phyloP scores from a whole-genome alignment of 1,139 yeast species.

The Pichia sp. region DNA sequence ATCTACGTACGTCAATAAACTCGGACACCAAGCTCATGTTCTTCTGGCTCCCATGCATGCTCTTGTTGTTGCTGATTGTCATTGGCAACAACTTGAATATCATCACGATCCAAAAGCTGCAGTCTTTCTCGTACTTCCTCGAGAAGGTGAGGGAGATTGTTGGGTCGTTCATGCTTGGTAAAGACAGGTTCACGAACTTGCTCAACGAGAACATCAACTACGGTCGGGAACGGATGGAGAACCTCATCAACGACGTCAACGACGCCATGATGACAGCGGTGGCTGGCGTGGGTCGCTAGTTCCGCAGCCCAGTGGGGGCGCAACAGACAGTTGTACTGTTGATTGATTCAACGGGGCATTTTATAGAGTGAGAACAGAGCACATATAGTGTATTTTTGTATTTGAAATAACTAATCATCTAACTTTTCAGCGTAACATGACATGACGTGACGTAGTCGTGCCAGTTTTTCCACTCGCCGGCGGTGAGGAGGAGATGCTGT shows the following conservation, averaged over 20 bases:
- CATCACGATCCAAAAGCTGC: slow-evolving; percentile 25
- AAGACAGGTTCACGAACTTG: slow-evolving; percentile 52
- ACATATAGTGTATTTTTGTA: not conserved
- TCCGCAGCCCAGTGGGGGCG: too few relatives aligned
- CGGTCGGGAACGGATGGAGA: slow-evolving; percentile 64
- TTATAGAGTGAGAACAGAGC: not conserved
- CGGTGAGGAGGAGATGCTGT: not conserved
- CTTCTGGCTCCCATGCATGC: slow-evolving; percentile 78
- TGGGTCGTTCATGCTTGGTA: slow-evolving; percentile 64
- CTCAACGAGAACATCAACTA: slow-evolving; percentile 58
- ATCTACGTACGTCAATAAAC: slow-evolving; percentile 42
- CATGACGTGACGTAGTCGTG: not conserved
- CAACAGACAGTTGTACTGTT: too few relatives aligned
- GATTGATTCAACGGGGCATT: not conserved
- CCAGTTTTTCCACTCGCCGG: not conserved
- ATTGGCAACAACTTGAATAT: slow-evolving; percentile 46
- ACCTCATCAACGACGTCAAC: slow-evolving; percentile 44
- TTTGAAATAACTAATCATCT: not conserved
- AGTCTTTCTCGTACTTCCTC: slow-evolving; percentile 32
- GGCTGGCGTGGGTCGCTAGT: slow-evolving; percentile 22
- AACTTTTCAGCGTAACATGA: too few relatives aligned
- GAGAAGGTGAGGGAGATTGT: slow-evolving; percentile 38
- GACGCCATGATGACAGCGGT: slow-evolving; percentile 35
- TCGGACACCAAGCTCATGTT: slow-evolving; percentile 83
- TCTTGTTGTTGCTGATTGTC: slow-evolving; percentile 50